Evolutionary conservation across 805 yeast species (phyloP).

Genomic region (Yueomyces sinensis): DNA sequence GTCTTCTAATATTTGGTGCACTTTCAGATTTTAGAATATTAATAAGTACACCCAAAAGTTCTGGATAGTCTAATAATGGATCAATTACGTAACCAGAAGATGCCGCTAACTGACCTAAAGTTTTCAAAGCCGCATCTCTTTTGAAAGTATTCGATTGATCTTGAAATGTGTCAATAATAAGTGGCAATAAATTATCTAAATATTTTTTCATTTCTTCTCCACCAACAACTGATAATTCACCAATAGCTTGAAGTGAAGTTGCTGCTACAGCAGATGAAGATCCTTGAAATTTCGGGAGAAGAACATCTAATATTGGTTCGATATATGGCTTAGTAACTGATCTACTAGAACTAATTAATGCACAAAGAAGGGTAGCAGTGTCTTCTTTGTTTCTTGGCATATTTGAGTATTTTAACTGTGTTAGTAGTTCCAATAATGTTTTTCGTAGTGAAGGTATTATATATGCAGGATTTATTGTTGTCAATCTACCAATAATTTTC

Average conservation of each 20-base stretch:
- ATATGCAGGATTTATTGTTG: constrained; percentile 85
- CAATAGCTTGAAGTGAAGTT: constrained; percentile 73
- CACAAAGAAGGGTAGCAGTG: constrained; percentile 60
- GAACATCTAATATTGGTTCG: constrained; percentile 76
- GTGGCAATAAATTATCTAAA: constrained; percentile 69
- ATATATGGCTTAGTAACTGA: constrained; percentile 84
- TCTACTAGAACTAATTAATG: constrained; percentile 64
- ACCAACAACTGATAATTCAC: constrained; percentile 78
- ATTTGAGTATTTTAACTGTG: constrained; percentile 74
- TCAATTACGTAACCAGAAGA: constrained; percentile 93
- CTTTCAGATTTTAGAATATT: constrained; percentile 73
- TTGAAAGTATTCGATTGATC: constrained; percentile 85
- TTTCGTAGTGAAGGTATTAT: constrained; percentile 87
- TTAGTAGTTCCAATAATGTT: constrained; percentile 69
- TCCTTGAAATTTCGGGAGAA: constrained; percentile 65
- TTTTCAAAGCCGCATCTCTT: constrained; percentile 77
- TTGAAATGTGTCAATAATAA: constrained; percentile 74
- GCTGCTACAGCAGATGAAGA: constrained; percentile 72
- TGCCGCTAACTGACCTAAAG: constrained; percentile 79
- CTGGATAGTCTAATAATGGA: constrained; percentile 86
- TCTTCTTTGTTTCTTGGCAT: constrained; percentile 73
- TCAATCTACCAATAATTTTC: constrained; percentile 67
- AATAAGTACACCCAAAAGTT: constrained; percentile 67
- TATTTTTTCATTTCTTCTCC: constrained; percentile 73
- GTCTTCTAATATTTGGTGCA: constrained; percentile 62